These are phyloP conservation scores for Cyberlindnera maclurae DNA, from an alignment of 805 yeast species.

Conservation along the genomic window DNA sequence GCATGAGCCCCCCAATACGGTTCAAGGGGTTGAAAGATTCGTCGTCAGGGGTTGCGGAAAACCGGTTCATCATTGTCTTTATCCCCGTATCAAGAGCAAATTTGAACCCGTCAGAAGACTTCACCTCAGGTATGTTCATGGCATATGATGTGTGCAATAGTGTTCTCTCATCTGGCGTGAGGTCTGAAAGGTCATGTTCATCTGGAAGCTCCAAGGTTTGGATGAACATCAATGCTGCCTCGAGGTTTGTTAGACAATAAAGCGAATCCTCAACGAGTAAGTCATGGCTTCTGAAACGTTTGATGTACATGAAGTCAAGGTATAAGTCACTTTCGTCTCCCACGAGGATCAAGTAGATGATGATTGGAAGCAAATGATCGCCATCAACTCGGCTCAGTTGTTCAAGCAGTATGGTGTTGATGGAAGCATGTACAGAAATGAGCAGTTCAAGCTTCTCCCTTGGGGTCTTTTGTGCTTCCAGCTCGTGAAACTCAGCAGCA, in stretches of 20 bases:
- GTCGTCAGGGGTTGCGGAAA: slow-evolving; percentile 2
- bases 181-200: slow-evolving; percentile 6
- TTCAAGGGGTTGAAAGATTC: slow-evolving; percentile 15
- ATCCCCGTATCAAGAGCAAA: slow-evolving; percentile 10
- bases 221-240: slow-evolving; percentile 20
- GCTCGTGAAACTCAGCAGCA: not conserved
- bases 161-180: slow-evolving; percentile 11
- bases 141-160: not conserved
- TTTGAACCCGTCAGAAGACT: slow-evolving; percentile 5
- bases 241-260: slow-evolving; percentile 22
- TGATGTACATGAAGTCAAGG: slow-evolving; percentile 17
- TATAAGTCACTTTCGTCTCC: slow-evolving; percentile 10
- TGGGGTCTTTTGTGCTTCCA: slow-evolving; percentile 9
- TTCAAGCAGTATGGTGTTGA: slow-evolving; percentile 9
- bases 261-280: slow-evolving; percentile 14
- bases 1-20: slow-evolving; percentile 18
- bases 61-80: slow-evolving; percentile 8
- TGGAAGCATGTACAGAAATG: slow-evolving; percentile 11
- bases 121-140: slow-evolving; percentile 1
- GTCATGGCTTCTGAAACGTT: slow-evolving; percentile 16
- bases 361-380: slow-evolving; percentile 19
- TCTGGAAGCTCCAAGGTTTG: slow-evolving; percentile 8
- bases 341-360: slow-evolving; percentile 18
- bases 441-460: slow-evolving; percentile 11
- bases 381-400: slow-evolving; percentile 11